Evolutionary conservation across 768 basidiomycete genomes (phyloP).

Genomic region (Psilocybe tampanensis): DNA sequence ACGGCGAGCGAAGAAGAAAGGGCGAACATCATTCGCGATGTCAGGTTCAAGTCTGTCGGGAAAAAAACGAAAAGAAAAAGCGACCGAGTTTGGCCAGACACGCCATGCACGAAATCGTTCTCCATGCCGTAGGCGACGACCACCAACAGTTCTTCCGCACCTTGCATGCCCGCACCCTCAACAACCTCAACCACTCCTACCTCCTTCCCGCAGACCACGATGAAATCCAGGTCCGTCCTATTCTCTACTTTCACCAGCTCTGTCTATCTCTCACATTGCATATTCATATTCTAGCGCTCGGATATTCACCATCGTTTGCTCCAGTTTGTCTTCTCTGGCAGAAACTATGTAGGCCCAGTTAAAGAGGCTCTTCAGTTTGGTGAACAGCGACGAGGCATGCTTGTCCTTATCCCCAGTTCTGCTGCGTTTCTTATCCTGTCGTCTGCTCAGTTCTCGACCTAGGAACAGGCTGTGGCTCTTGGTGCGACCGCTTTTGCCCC

Average conservation of each 20-base stretch:
- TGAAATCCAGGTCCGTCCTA: conserved; percentile 54
- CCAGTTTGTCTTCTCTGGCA: conserved; percentile 66
- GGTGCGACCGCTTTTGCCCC: conserved; percentile 38
- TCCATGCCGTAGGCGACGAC: conserved; percentile 39
- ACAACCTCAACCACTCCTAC: conserved; percentile 56
- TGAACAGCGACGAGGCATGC: conserved; percentile 43
- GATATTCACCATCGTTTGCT: conserved; percentile 65
- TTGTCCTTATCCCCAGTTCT: conserved; percentile 3
- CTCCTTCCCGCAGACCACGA: conserved; percentile 69
- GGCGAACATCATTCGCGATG: conserved; percentile 23
- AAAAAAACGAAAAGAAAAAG: conserved; percentile 1
- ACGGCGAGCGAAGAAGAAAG: conserved; percentile 25
- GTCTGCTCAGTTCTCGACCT: conserved; percentile 58
- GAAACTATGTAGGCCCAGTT: conserved; percentile 69
- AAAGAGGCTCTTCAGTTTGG: conserved; percentile 56
- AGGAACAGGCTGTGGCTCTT: conserved; percentile 67
- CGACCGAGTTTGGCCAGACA: conserved; percentile 25
- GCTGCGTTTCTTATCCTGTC: conserved; percentile 14
- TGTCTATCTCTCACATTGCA: neutral
- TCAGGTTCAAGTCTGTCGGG: conserved; percentile 13
- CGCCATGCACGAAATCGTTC: conserved; percentile 23
- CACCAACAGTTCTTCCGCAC: conserved; percentile 55
- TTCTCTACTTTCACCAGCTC: neutral
- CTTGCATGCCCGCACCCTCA: conserved; percentile 55
- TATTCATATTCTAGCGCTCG: conserved; percentile 51